Conservation (phyloP, 2,329 filamentous ascomycete species). For the Diaporthe batatas region DNA sequence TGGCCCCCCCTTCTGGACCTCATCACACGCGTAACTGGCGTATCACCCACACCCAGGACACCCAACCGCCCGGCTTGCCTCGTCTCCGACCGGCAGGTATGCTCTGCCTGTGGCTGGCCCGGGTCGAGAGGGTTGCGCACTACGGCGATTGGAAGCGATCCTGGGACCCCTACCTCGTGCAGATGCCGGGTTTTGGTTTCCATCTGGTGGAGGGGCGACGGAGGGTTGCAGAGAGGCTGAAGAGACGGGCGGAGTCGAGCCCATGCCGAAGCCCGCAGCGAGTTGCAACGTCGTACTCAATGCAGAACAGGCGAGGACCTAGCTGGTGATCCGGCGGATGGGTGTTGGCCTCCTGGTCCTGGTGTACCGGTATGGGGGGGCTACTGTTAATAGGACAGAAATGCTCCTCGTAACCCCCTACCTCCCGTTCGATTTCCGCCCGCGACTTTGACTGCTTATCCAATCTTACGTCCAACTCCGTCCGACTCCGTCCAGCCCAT, state of each 20-base stretch:
- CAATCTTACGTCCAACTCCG: not conserved
- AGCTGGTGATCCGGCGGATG: not conserved
- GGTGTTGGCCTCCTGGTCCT: not conserved
- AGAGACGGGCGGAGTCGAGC: constrained; percentile 13
- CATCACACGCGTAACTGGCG: constrained; percentile 17
- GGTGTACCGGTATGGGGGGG: too few species aligned
- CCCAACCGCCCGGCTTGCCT: not conserved
- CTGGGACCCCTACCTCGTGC: constrained; percentile 21
- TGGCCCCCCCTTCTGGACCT: too few species aligned
- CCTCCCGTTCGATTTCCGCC: not conserved
- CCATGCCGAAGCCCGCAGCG: constrained; percentile 4
- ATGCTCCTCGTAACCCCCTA: not conserved
- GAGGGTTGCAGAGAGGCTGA: constrained; percentile 10
- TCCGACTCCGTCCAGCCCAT: not conserved
- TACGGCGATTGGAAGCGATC: not conserved
- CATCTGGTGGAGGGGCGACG: not conserved
- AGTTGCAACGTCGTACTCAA: constrained; percentile 1
- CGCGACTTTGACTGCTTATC: not conserved
- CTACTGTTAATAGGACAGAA: not conserved
- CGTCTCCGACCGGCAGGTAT: not conserved
- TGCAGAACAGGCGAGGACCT: constrained; percentile 17
- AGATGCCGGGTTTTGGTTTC: not conserved
- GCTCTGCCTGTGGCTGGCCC: not conserved
- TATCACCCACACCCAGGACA: too few species aligned
- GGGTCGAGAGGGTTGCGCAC: not conserved